Percentiles rank a stretch among this genome's conserved stretches.
phyloP scores from a whole-genome alignment of 345 rosid genomes.

The Psidium friedrichsthalianum region DNA sequence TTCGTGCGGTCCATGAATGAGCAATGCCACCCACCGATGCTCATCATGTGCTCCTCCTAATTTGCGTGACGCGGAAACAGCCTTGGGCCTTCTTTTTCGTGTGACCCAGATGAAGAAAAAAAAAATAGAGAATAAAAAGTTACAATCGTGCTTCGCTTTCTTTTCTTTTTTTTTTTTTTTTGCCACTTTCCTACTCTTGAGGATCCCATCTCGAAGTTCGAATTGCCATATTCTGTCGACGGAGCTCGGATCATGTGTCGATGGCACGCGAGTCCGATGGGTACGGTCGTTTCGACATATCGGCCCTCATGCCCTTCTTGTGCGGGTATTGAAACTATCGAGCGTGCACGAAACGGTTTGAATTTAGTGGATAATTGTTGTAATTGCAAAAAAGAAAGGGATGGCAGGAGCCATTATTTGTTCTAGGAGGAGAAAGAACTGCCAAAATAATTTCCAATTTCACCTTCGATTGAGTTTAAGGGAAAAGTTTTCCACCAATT shows the following conservation, averaged over 20 bases:
- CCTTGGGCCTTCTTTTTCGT: neutral
- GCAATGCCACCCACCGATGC: slow-evolving; percentile 1
- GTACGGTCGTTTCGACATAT: neutral
- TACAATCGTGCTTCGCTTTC: neutral
- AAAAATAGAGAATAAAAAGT: neutral
- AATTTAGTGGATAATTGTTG: neutral
- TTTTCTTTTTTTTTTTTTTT: neutral
- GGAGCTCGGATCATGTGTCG: neutral
- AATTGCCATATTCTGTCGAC: neutral
- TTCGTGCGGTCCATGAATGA: neutral
- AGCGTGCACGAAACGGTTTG: neutral
- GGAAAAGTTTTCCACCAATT: neutral
- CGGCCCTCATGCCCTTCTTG: neutral
- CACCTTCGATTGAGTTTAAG: neutral
- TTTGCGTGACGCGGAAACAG: neutral
- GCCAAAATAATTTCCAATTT: neutral
- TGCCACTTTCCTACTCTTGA: neutral
- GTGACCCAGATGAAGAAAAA: neutral
- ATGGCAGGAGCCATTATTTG: neutral
- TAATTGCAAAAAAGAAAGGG: neutral
- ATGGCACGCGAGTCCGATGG: neutral
- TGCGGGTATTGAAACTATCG: neutral
- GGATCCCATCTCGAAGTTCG: neutral
- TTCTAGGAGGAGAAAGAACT: neutral
- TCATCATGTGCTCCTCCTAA: neutral